A percentile compares a stretch with the other conserved stretches of the same genome.
phyloP scores from a whole-genome alignment of 352 stramenopile species.

The Phytophthora pseudosyringae region DNA sequence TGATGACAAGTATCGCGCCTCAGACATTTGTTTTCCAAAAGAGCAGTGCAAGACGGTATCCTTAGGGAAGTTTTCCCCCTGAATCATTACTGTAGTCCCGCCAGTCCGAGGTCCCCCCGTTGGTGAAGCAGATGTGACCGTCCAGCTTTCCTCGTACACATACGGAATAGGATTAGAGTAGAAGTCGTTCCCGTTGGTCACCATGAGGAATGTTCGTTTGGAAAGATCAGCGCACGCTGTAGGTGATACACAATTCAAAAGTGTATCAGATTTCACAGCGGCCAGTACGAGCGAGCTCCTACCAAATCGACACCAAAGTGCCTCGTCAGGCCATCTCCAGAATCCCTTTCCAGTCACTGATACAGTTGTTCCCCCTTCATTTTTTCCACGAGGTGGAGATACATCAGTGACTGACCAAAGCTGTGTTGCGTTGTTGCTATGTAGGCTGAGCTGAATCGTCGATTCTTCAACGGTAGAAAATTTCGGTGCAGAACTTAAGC shows the following conservation, averaged over 20 bases:
- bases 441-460: conserved; percentile 48
- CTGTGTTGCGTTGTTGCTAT: conserved; percentile 34
- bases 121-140: conserved; percentile 32
- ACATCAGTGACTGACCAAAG: conserved; percentile 35
- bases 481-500: conserved; percentile 51
- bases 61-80: conserved; percentile 39
- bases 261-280: conserved; percentile 43
- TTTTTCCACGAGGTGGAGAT: conserved; percentile 39
- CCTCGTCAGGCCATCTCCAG: conserved; percentile 19
- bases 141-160: conserved; percentile 54
- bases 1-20: conserved; percentile 34
- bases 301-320: conserved; percentile 66
- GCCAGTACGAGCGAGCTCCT: conserved; percentile 39
- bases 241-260: conserved; percentile 51
- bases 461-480: conserved; percentile 55
- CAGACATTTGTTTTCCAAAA: conserved; percentile 38
- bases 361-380: conserved; percentile 52
- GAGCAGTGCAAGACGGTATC: conserved; percentile 35
- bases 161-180: conserved; percentile 70
- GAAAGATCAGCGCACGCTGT: conserved; percentile 26
- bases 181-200: conserved; percentile 58
- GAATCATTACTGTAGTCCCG: conserved; percentile 44
- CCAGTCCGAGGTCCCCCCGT: conserved; percentile 39
- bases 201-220: conserved; percentile 49
- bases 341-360: conserved; percentile 56